These are phyloP conservation scores for Fraxinus albicans DNA, from an alignment of 305 asterid species.

Conservation along the genomic window DNA sequence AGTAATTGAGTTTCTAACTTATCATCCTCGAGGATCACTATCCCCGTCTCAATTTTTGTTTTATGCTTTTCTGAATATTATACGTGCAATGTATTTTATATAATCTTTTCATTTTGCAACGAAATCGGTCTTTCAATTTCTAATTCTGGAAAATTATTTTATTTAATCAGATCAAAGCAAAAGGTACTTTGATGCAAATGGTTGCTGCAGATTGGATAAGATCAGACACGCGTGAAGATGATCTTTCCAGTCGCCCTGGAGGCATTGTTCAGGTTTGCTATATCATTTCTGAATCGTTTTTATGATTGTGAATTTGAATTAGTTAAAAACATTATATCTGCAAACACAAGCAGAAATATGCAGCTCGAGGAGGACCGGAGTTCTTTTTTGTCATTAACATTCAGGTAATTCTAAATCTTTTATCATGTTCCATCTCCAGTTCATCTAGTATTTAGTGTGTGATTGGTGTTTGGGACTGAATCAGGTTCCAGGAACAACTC, in stretches of 20 bases:
- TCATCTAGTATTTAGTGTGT: background rate
- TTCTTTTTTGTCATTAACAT: conserved; percentile 81
- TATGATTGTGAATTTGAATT: background rate
- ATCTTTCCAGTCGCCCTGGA: conserved; percentile 65
- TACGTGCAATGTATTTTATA: background rate
- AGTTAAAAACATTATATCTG: background rate
- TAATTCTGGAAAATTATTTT: conserved; percentile 1
- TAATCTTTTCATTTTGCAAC: background rate
- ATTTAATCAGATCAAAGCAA: conserved; percentile 66
- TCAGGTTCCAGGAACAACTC: conserved; percentile 75
- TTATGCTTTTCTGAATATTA: conserved; percentile 5
- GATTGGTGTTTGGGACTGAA: conserved; percentile 11
- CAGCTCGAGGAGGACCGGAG: conserved; percentile 56
- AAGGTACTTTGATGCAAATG: conserved; percentile 66
- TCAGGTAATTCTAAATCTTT: conserved; percentile 46
- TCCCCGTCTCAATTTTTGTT: background rate
- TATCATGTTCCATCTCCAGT: background rate
- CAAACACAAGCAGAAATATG: conserved; percentile 51
- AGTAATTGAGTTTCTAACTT: background rate
- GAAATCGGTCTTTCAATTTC: background rate
- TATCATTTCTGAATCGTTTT: background rate
- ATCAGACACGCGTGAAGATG: conserved; percentile 73
- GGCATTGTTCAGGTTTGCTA: conserved; percentile 73
- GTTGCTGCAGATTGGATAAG: conserved; percentile 88
- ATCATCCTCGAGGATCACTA: background rate